phyloP scores from a whole-genome alignment of 2,329 filamentous ascomycete species.

The Boeremia lycopersici region DNA sequence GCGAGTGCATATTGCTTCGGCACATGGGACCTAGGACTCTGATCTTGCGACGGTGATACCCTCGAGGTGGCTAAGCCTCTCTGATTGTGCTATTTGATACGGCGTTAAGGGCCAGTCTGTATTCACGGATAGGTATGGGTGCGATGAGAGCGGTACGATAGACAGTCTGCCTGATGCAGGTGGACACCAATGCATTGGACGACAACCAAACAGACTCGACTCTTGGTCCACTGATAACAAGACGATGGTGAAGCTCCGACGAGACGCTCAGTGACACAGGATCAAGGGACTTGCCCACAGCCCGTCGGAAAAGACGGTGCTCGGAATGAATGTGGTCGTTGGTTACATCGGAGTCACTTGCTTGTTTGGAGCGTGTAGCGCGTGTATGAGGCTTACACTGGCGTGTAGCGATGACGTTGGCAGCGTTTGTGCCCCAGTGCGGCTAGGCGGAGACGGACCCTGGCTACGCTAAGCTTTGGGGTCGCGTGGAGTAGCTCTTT shows the following conservation, averaged over 20 bases:
- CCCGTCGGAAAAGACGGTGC: constrained; percentile 3
- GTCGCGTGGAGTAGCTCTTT: constrained; percentile 16
- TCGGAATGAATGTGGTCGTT: neutral
- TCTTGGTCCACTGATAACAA: too few species aligned
- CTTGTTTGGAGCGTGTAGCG: constrained; percentile 11
- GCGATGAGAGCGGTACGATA: neutral
- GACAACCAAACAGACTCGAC: neutral
- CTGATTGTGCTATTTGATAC: neutral
- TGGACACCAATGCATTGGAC: too few species aligned
- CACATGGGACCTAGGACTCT: constrained; percentile 4
- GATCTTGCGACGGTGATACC: constrained; percentile 16
- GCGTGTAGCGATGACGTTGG: constrained; percentile 5
- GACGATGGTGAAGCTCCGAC: too few species aligned
- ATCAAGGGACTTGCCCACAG: neutral
- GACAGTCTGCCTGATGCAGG: neutral
- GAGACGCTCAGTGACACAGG: neutral
- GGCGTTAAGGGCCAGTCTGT: neutral
- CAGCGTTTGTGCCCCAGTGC: neutral
- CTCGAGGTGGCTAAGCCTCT: constrained; percentile 14
- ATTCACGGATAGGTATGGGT: neutral
- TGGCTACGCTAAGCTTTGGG: constrained; percentile 12
- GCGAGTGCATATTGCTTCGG: constrained; percentile 6
- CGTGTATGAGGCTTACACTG: constrained; percentile 1
- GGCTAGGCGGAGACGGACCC: constrained; percentile 14
- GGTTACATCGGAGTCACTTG: neutral